Conservation (phyloP, 2,329 filamentous ascomycete genomes). For the Penicillium sp. region DNA sequence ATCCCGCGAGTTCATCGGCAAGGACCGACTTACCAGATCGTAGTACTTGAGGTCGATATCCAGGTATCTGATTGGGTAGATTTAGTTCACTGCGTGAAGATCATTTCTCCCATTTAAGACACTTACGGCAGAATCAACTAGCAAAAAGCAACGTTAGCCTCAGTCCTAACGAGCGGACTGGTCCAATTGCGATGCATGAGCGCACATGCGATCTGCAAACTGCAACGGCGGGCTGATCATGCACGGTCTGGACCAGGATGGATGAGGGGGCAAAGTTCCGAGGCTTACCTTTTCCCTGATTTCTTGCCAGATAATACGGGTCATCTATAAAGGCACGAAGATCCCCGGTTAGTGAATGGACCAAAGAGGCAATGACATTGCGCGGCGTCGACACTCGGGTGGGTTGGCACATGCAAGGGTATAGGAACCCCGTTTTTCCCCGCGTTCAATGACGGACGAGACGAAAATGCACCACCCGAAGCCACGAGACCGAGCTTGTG, state of each 20-base stretch:
- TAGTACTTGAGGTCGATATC: conserved; percentile 99
- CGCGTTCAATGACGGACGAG: conserved; percentile 25
- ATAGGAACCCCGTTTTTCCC: conserved; percentile 31
- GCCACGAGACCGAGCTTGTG: conserved; percentile 20
- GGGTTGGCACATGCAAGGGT: conserved; percentile 24
- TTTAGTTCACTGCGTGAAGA: conserved; percentile 18
- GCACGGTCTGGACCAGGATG: conserved; percentile 11
- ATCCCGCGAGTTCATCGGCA: neutral
- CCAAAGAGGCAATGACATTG: neutral
- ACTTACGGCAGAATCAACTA: conserved; percentile 77
- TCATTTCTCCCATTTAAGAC: neutral
- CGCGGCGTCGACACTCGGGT: conserved; percentile 4
- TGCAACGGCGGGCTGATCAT: conserved; percentile 14
- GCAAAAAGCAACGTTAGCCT: conserved; percentile 15
- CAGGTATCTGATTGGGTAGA: conserved; percentile 60
- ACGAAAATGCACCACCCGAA: conserved; percentile 26
- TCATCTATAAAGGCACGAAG: conserved; percentile 65
- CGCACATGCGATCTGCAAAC: neutral
- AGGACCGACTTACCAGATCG: conserved; percentile 59
- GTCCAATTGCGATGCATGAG: neutral
- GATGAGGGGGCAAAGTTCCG: conserved; percentile 9
- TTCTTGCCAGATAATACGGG: conserved; percentile 96
- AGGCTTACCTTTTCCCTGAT: conserved; percentile 83
- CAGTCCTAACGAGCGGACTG: neutral
- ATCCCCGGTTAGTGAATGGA: conserved; percentile 22